These are phyloP conservation scores for Byssoonygena ceratinophila DNA, from an alignment of 2,329 filamentous ascomycete genomes.

Conservation along the genomic window DNA sequence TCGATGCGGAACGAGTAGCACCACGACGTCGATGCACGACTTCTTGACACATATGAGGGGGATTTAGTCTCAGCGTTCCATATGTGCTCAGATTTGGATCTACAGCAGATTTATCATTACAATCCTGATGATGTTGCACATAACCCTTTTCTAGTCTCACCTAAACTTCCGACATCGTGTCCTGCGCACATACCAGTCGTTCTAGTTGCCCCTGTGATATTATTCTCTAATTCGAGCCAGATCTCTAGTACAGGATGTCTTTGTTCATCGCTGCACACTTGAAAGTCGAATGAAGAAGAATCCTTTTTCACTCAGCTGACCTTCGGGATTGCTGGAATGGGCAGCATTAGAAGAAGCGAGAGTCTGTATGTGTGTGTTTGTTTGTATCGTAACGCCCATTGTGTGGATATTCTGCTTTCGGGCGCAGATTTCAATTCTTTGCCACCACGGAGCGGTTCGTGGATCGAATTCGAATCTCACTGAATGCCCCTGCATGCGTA, in stretches of 20 bases:
- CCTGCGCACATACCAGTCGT: constrained; percentile 1
- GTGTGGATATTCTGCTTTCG: neutral
- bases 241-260: too few relatives aligned
- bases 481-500: constrained; percentile 7
- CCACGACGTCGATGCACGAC: constrained; percentile 1
- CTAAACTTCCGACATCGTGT: constrained; percentile 8
- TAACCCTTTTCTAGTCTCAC: neutral
- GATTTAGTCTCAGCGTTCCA: neutral
- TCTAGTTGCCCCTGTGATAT: neutral
- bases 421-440: constrained; percentile 6
- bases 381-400: neutral
- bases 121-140: neutral
- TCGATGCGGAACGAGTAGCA: constrained; percentile 2
- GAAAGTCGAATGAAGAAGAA: too few relatives aligned
- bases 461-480: constrained; percentile 7
- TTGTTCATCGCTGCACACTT: too few relatives aligned
- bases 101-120: neutral
- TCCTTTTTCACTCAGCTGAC: constrained; percentile 6
- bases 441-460: constrained; percentile 5
- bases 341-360: constrained; percentile 15
- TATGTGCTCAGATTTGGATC: neutral
- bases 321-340: constrained; percentile 16
- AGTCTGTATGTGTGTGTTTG: too few relatives aligned
- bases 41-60: neutral
- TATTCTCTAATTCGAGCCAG: neutral